These are phyloP conservation scores for Lecanicillium sp. DNA, from an alignment of 2,329 filamentous ascomycete species.

Conservation along the genomic window DNA sequence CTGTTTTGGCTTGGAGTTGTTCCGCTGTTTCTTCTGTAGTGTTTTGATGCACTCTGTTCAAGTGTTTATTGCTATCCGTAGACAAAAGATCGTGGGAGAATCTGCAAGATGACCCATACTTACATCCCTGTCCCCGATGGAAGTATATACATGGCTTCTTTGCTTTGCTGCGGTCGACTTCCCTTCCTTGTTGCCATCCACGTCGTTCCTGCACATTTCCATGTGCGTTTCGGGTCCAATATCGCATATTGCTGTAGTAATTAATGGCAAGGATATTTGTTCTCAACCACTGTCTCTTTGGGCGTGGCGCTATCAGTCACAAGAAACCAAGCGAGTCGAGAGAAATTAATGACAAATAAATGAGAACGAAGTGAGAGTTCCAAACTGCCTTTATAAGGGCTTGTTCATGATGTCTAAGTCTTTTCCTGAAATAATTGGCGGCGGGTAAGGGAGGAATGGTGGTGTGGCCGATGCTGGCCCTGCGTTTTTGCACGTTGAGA, in stretches of 20 bases:
- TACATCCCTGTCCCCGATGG: slow-evolving; percentile 1
- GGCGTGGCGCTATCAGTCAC: too few relatives aligned
- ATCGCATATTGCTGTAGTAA: slow-evolving; percentile 1
- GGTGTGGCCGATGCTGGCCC: too few relatives aligned
- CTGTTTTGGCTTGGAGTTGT: slow-evolving; percentile 1
- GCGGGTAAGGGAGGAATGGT: too few relatives aligned
- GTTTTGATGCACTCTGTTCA: not conserved
- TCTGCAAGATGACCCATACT: not conserved
- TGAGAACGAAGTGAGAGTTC: too few relatives aligned
- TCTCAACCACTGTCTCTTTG: too few relatives aligned
- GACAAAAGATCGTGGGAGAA: slow-evolving; percentile 3
- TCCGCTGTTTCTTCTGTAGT: slow-evolving; percentile 1
- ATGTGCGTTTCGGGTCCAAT: not conserved
- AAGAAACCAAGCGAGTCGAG: too few relatives aligned
- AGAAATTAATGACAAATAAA: too few relatives aligned
- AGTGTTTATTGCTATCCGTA: not conserved
- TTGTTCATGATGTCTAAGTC: too few relatives aligned
- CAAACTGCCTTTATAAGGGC: too few relatives aligned
- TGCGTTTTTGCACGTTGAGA: too few relatives aligned
- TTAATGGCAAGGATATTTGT: not conserved
- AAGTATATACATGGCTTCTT: not conserved
- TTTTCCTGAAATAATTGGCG: too few relatives aligned
- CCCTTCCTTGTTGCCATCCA: not conserved
- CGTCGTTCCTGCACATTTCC: not conserved
- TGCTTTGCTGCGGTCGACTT: not conserved